phyloP scores from a whole-genome alignment of 345 rosid species.

The Viola odorata region DNA sequence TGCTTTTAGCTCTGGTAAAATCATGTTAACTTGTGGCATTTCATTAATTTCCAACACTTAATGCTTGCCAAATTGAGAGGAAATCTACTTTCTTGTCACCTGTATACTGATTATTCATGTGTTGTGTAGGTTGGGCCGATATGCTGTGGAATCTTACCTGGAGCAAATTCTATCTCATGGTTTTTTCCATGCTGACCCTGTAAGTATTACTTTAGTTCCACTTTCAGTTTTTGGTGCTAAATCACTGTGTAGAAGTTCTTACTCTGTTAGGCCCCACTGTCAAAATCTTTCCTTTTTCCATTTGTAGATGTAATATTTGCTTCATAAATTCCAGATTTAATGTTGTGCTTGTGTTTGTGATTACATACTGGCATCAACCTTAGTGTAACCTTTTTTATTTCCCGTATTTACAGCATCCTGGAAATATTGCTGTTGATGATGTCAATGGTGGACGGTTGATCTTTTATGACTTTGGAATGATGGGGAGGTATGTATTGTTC shows the following conservation, averaged over 20 bases:
- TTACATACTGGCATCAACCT: conserved; percentile 1
- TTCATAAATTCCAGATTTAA: no score
- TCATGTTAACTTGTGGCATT: conserved; percentile 1
- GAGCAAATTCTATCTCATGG: conserved; percentile 99
- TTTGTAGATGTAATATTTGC: no score
- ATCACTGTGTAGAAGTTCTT: no score
- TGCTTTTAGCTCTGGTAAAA: neutral
- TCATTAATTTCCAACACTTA: neutral
- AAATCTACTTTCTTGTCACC: conserved; percentile 4
- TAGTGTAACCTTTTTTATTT: conserved; percentile 3
- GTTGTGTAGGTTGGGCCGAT: conserved; percentile 67
- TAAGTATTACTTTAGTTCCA: conserved; percentile 37
- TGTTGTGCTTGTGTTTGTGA: neutral
- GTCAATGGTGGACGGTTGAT: conserved; percentile 95
- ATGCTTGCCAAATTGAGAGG: conserved; percentile 7
- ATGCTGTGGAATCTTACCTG: conserved; percentile 97
- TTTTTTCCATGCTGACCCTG: conserved; percentile 97
- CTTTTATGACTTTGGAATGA: conserved; percentile 98
- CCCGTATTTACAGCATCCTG: conserved; percentile 70
- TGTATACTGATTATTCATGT: conserved; percentile 13
- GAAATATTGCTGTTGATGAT: conserved; percentile 98
- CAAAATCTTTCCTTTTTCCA: no score
- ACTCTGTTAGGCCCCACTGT: no score
- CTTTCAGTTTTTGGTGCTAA: neutral
- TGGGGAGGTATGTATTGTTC: conserved; percentile 74